These are phyloP conservation scores for Botrytis squamosa DNA, from an alignment of 2,329 filamentous ascomycete species.

Conservation along the genomic window DNA sequence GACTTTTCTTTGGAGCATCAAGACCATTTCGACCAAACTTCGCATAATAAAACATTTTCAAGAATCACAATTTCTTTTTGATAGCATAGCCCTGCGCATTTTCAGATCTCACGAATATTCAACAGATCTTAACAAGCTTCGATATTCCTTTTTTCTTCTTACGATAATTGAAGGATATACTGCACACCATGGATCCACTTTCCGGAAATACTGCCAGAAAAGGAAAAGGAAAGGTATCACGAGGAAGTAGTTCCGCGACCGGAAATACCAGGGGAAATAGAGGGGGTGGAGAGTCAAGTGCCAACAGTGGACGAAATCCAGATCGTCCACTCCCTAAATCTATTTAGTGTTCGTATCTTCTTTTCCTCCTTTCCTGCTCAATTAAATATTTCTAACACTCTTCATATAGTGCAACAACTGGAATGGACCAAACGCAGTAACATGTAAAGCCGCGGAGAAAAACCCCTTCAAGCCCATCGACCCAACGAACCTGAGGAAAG, in stretches of 20 bases:
- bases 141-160: not conserved
- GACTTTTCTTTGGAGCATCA: not conserved
- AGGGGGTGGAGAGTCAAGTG: no score
- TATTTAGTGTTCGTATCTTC: not conserved
- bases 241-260: not conserved
- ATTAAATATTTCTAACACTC: not conserved
- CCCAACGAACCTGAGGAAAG: no score
- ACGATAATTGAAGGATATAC: not conserved
- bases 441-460: not conserved
- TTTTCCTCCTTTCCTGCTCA: not conserved
- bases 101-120: not conserved
- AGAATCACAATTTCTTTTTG: not conserved
- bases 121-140: not conserved
- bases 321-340: no score
- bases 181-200: not conserved
- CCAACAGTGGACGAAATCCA: no score
- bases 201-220: no score
- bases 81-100: not conserved
- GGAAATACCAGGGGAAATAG: no score
- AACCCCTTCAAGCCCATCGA: not conserved
- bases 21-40: not conserved
- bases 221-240: no score
- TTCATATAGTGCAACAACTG: not conserved
- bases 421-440: not conserved
- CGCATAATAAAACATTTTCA: not conserved